Base-by-base conservation (phyloP, 139 green algal species). In the Pleodorina starrii region DNA sequence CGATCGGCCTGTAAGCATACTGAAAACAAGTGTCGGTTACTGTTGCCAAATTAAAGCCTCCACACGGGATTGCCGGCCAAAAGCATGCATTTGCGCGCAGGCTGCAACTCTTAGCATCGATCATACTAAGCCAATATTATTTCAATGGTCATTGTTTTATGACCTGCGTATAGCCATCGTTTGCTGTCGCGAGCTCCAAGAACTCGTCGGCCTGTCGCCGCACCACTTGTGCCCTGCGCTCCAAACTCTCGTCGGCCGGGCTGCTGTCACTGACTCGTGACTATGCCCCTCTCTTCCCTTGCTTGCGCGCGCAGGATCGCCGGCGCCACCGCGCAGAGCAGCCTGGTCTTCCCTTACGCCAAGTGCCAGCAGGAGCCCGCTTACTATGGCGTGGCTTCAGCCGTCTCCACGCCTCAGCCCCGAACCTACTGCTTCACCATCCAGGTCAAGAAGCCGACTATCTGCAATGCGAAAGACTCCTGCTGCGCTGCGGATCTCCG, bases 1-100 rank as follows among this genome's bases (percentile, higher is more conserved):
- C 63, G 27, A 19, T 73, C 29, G 63, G 63, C 63, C 63, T 73
- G 63, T 73, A 73, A 73, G 63, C n/a, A n/a, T 73, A 2, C 63
- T 73, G 11, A 6, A 36, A 32, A 73, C 27, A 57, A 7, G 19
- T 73, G 63, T 73, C 1, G 21, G 54, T 21, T 66, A 32, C 21
- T 66, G 21, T 25, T 66, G 21, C 2, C 29, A 25, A 4, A 2
- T 66, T 25, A 66, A 32, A 12, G 54, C 54, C 9, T 66, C 54
- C 7, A 66, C 17, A 60, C 2, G 29, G 29, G 54, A 25, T 27
- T 12, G 29, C 9, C 25, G 54, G 29, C 9, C n/a, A n/a, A n/a
- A n/a, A n/a, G n/a, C n/a, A n/a, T n/a, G n/a, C n/a, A n/a, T n/a
- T n/a, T n/a, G n/a, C 5, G 25, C 54, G 29, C 54, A 32, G 2